Percentiles rank a stretch among this genome's conserved stretches.
Evolutionary conservation across 352 stramenopile genomes (phyloP).

Genomic region (Phytophthora pluvialis): DNA sequence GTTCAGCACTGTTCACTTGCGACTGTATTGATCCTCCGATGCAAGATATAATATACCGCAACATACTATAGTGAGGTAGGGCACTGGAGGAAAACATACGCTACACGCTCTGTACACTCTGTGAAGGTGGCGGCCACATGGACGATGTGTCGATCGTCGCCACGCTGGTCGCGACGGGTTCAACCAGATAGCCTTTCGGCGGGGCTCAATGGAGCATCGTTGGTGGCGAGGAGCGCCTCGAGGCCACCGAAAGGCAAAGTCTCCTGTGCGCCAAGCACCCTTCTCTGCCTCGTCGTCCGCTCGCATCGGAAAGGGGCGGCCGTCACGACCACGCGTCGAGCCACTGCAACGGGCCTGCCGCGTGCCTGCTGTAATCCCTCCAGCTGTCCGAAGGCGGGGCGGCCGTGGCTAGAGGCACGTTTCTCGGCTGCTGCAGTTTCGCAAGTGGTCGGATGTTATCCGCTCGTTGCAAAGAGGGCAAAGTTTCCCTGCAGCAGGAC

Average conservation of each 20-base stretch:
- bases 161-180: constrained; percentile 20
- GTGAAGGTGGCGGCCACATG: constrained; percentile 11
- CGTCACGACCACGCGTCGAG: background rate
- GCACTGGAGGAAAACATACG: constrained; percentile 5
- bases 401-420: no score
- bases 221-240: background rate
- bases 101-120: background rate
- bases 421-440: background rate
- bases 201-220: constrained; percentile 2
- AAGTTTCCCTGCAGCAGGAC: no score
- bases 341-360: background rate
- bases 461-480: no score
- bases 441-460: background rate
- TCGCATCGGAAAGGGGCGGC: constrained; percentile 19
- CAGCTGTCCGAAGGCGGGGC: constrained; percentile 6
- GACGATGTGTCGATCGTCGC: constrained; percentile 12
- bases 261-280: constrained; percentile 5
- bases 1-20: background rate
- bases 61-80: no score
- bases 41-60: background rate
- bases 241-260: constrained; percentile 24
- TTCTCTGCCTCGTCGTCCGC: constrained; percentile 27
- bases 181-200: constrained; percentile 14
- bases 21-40: background rate
- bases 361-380: constrained; percentile 1